Conservation (phyloP, 768 basidiomycete species). For the Kwoniella sp. region DNA sequence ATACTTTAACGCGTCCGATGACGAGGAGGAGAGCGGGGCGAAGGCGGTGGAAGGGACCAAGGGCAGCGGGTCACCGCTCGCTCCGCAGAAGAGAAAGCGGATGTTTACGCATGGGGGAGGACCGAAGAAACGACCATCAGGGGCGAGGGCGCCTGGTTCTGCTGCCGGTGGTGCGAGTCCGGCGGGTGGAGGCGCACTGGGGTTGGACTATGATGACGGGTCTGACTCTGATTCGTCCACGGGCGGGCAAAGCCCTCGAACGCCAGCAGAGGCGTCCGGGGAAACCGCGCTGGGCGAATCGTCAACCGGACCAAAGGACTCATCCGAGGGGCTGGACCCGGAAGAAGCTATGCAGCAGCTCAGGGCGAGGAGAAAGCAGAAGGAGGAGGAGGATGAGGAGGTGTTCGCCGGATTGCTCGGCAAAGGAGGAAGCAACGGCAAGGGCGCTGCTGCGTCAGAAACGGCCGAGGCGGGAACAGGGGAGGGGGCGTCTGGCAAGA, state of each 20-base stretch:
- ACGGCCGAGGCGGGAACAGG: not conserved
- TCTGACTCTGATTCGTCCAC: constrained; percentile 44
- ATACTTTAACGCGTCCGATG: constrained; percentile 87
- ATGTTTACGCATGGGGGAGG: constrained; percentile 53
- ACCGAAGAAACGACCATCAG: constrained; percentile 44
- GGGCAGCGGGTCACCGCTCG: not conserved
- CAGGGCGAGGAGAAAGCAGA: not conserved
- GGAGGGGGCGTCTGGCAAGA: not conserved
- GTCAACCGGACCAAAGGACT: not conserved
- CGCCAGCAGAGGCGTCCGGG: too few relatives aligned
- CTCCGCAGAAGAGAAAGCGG: constrained; percentile 42
- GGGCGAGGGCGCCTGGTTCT: constrained; percentile 52
- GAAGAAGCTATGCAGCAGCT: not conserved
- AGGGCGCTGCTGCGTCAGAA: not conserved
- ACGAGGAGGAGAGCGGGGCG: constrained; percentile 55
- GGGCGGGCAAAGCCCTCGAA: constrained; percentile 19
- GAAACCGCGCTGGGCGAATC: too few relatives aligned
- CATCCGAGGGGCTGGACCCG: not conserved
- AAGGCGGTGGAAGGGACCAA: not conserved
- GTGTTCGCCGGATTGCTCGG: constrained; percentile 47
- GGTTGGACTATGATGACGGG: constrained; percentile 47
- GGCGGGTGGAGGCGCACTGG: constrained; percentile 21
- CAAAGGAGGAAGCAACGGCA: constrained; percentile 2
- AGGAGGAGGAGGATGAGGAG: constrained; percentile 62
- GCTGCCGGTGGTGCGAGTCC: not conserved